A percentile compares a stretch with the other conserved stretches of the same genome.
Conservation (phyloP, 2,329 filamentous ascomycete genomes). For the Aspergillus sp. region DNA sequence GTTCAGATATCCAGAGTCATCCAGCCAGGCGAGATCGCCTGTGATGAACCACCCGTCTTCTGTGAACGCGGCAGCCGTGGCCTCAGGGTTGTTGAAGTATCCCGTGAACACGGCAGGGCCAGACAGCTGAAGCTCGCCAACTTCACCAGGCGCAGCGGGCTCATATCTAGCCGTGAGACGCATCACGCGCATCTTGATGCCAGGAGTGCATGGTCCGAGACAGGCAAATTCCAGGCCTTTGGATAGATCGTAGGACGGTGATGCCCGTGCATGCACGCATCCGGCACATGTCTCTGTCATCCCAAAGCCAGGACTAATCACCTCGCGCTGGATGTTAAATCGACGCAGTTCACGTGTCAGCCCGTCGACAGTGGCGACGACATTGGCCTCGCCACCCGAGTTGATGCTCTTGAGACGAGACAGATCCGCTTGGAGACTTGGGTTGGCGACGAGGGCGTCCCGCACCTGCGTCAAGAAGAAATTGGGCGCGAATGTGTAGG, state of each 20-base stretch:
- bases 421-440: conserved; percentile 3
- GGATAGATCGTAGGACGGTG: not conserved
- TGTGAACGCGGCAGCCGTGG: conserved; percentile 30
- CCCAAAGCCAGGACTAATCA: conserved; percentile 22
- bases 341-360: conserved; percentile 28
- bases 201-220: conserved; percentile 22
- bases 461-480: conserved; percentile 24
- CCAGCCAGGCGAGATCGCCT: conserved; percentile 18
- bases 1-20: conserved; percentile 13
- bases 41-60: conserved; percentile 36
- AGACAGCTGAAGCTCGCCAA: conserved; percentile 25
- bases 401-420: conserved; percentile 28
- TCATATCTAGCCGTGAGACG: not conserved
- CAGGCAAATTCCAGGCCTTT: conserved; percentile 18
- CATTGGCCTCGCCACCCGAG: conserved; percentile 45
- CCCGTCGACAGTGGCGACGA: conserved; percentile 37
- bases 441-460: not conserved
- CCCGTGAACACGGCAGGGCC: conserved; percentile 26
- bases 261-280: not conserved
- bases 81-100: conserved; percentile 34
- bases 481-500: conserved; percentile 30
- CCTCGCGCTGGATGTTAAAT: conserved; percentile 42
- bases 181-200: conserved; percentile 24
- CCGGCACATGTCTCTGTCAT: conserved; percentile 57
- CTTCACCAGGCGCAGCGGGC: not conserved